These are phyloP conservation scores for Candida awuae DNA, from an alignment of 805 yeast species.

Conservation along the genomic window DNA sequence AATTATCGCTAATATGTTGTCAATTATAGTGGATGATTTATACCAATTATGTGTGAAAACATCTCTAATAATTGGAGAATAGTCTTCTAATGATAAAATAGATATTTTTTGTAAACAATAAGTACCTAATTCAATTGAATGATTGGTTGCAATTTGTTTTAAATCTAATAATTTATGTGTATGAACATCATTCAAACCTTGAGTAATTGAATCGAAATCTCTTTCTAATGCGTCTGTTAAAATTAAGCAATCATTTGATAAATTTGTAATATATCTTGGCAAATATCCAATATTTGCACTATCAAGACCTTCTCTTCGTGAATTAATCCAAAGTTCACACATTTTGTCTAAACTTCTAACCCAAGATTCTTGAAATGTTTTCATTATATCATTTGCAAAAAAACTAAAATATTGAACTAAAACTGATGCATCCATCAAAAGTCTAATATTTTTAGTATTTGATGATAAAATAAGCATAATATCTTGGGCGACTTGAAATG, in stretches of 20 bases:
- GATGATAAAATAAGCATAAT: slow-evolving; percentile 22
- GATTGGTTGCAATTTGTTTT: slow-evolving; percentile 15
- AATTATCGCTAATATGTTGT: slow-evolving; percentile 21
- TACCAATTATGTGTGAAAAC: slow-evolving; percentile 26
- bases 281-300: slow-evolving; percentile 20
- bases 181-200: slow-evolving; percentile 18
- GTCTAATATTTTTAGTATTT: slow-evolving; percentile 31
- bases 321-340: slow-evolving; percentile 11
- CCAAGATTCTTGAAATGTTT: slow-evolving; percentile 20
- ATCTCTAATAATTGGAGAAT: slow-evolving; percentile 18
- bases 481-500: slow-evolving; percentile 24
- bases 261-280: slow-evolving; percentile 25
- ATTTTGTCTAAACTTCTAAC: slow-evolving; percentile 14
- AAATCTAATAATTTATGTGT: slow-evolving; percentile 19
- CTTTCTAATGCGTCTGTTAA: slow-evolving; percentile 25
- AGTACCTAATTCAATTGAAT: slow-evolving; percentile 21
- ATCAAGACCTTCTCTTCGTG: slow-evolving; percentile 1
- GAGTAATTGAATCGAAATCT: slow-evolving; percentile 16
- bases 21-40: slow-evolving; percentile 21
- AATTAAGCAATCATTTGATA: slow-evolving; percentile 27
- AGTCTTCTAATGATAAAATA: slow-evolving; percentile 21
- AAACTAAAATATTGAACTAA: slow-evolving; percentile 20
- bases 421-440: slow-evolving; percentile 28
- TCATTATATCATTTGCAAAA: slow-evolving; percentile 19
- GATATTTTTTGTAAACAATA: slow-evolving; percentile 22